These are phyloP conservation scores for Colletotrichum scovillei DNA, from an alignment of 2,329 filamentous ascomycete genomes.

Conservation along the genomic window DNA sequence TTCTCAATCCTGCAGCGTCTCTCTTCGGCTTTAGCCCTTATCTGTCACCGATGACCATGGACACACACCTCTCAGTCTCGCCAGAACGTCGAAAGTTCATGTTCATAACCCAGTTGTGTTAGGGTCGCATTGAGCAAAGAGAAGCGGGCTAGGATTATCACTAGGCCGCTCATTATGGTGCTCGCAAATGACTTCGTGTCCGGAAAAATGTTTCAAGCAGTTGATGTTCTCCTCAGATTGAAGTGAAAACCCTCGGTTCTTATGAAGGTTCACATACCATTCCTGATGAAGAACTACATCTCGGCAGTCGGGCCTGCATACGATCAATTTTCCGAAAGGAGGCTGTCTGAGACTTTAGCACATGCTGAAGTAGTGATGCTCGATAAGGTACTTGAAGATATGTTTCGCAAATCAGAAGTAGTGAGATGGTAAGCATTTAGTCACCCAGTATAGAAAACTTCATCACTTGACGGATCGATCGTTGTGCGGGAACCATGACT, in stretches of 20 bases:
- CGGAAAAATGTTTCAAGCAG: background rate
- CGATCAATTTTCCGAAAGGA: background rate
- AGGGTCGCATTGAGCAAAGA: background rate
- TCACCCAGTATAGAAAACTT: background rate
- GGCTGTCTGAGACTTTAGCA: background rate
- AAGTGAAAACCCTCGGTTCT: background rate
- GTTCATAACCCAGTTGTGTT: too few species aligned
- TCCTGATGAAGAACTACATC: background rate
- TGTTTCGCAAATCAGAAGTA: background rate
- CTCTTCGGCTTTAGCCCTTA: background rate
- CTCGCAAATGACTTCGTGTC: background rate
- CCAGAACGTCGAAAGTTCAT: background rate
- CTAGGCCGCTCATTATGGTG: background rate
- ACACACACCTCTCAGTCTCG: background rate
- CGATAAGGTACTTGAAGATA: too few species aligned
- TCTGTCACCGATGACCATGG: background rate
- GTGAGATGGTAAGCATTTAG: background rate
- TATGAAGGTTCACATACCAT: background rate
- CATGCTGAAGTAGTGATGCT: background rate
- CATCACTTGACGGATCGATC: background rate
- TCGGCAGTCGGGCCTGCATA: background rate
- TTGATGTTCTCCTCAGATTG: conserved; percentile 7
- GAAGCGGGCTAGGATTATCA: background rate
- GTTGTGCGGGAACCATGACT: background rate
- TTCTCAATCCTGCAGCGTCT: background rate